Evolutionary conservation across 1,139 yeast genomes (phyloP).

Genomic region (Spencermartinsiella ligniputridi): DNA sequence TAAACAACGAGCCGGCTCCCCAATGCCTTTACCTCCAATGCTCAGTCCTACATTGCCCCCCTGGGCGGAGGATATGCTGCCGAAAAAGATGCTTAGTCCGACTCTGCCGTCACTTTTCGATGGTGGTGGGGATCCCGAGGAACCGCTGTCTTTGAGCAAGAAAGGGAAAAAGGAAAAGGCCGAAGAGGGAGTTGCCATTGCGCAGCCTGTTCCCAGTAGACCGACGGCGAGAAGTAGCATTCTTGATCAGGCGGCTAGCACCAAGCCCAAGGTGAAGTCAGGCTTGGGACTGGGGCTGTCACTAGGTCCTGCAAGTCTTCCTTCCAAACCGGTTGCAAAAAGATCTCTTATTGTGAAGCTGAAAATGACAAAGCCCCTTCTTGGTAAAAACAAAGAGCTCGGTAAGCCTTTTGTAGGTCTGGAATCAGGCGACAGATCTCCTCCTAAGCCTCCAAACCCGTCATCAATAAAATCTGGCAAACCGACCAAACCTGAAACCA

Average conservation of each 20-base stretch:
- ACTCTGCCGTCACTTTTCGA: conserved; percentile 31
- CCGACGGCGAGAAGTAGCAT: conserved; percentile 1
- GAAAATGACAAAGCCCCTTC: conserved; percentile 9
- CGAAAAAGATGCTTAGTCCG: conserved; percentile 32
- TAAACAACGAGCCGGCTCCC: neutral
- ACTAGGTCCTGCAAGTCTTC: neutral
- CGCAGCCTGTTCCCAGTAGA: conserved; percentile 15
- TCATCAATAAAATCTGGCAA: neutral
- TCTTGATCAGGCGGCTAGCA: neutral
- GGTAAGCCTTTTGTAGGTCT: neutral
- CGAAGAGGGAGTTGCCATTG: conserved; percentile 5
- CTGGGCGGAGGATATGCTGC: conserved; percentile 26
- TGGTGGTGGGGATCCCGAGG: conserved; percentile 4
- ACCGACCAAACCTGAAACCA: neutral
- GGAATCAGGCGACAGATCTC: neutral
- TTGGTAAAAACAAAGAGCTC: neutral
- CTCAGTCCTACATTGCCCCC: conserved; percentile 35
- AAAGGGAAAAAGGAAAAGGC: conserved; percentile 2
- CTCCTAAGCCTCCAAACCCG: neutral
- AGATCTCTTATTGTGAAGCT: conserved; percentile 19
- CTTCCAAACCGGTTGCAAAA: neutral
- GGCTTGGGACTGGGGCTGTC: neutral
- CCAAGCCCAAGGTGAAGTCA: neutral
- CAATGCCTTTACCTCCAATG: conserved; percentile 35
- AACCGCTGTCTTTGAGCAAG: conserved; percentile 4